Base-by-base conservation (phyloP, 768 basidiomycete genomes). In the Pleurotus salmoneostramineus region DNA sequence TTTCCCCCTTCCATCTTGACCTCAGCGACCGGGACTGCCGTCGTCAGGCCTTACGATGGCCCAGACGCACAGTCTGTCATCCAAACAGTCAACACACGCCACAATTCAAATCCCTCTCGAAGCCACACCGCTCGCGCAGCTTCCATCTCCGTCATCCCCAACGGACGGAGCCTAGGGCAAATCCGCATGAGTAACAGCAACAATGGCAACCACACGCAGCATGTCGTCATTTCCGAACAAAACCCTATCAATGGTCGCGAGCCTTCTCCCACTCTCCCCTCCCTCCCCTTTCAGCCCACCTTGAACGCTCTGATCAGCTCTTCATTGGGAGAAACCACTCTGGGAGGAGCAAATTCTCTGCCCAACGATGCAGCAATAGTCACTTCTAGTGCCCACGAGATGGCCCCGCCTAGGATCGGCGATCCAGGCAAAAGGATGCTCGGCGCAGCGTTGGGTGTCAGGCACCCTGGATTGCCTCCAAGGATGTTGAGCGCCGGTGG, bases 41-140 rank as follows among this genome's bases (percentile, higher is more conserved):
- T 77, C 56, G 91, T 99, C 72, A 83, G 82, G 64, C 95, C 97
- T 1, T 99, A 98, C 74, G 95, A 95, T 70, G 94, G 93, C 1
- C 83, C 93, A 44, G 96, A 99, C 71, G 95, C 95, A 5, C 91
- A 95, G 66, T 72, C 66, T 57, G 86, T 93, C 69, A 94, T 94
- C 61, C 88, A 90, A 64, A 88, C 78, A 45, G 91, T 93, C 61
- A 93, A 93, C 70, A 69, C 89, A 49, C 85, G 91, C 8, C 79
- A 81, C 66, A 83, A 83, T 70, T 82, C 71, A 66, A 82, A 81
- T 67, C 77, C 83, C 15, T 84, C 86, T 17, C 86, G 89, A 63
- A 83, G 87, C 5, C 88, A 92, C 71, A 85, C 82, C 68, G 81
- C 78, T 60, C 87, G 91, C 58, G 77, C 87, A 14, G 81, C 81